These are phyloP conservation scores for Capsella bursapastoris DNA, from an alignment of 345 rosid genomes.

Conservation along the genomic window DNA sequence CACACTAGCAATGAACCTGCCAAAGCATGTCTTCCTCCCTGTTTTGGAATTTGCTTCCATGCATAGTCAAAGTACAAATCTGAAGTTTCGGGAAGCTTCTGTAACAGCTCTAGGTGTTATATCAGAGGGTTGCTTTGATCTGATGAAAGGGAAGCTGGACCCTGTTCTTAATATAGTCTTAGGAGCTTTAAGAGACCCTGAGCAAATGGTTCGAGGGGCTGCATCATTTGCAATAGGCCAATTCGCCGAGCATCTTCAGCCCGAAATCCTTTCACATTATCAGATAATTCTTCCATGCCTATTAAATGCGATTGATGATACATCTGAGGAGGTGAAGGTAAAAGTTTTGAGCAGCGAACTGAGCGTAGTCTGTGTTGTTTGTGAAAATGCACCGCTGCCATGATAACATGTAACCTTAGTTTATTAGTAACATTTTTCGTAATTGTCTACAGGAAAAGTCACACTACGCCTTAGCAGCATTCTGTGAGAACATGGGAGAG, in stretches of 20 bases:
- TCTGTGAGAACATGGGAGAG: constrained; percentile 98
- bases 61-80: constrained; percentile 69
- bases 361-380: neutral
- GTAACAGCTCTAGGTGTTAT: constrained; percentile 92
- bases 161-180: constrained; percentile 82
- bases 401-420: constrained; percentile 2
- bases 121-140: constrained; percentile 91
- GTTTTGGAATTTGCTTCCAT: constrained; percentile 87
- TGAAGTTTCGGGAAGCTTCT: constrained; percentile 93
- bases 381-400: constrained; percentile 13
- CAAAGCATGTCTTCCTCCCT: constrained; percentile 83
- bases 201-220: constrained; percentile 98
- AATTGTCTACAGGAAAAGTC: constrained; percentile 79
- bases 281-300: constrained; percentile 91
- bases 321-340: constrained; percentile 98
- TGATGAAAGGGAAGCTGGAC: constrained; percentile 86
- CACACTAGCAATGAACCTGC: constrained; percentile 89
- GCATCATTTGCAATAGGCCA: constrained; percentile 98
- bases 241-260: constrained; percentile 98
- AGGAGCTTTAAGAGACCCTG: constrained; percentile 87
- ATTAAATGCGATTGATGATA: constrained; percentile 88
- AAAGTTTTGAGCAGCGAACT: constrained; percentile 18
- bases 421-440: constrained; percentile 8
- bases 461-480: constrained; percentile 97
- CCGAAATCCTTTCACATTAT: constrained; percentile 84